A percentile compares a stretch with the other conserved stretches of the same genome.
Evolutionary conservation across 75 land plant species (phyloP).

Genomic region (Selaginella moellendorffii): DNA sequence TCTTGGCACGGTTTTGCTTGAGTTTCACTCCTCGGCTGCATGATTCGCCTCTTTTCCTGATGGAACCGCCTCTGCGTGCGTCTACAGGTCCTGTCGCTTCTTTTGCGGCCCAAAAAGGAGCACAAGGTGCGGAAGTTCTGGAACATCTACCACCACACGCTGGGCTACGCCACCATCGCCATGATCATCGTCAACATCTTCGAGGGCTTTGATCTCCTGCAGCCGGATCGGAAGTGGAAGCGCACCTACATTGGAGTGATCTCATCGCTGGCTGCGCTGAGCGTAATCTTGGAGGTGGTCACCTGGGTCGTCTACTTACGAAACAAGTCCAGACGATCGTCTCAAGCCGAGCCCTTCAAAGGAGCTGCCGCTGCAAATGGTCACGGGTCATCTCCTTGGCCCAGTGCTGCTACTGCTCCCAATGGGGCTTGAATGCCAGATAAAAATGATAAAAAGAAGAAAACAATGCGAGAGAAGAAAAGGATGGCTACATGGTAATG

Average conservation of each 20-base stretch:
- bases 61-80: too few species aligned
- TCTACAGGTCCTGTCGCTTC: conserved; percentile 15
- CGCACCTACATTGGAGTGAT: conserved; percentile 27
- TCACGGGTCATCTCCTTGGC: not conserved
- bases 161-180: conserved; percentile 28
- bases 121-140: conserved; percentile 33
- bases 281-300: conserved; percentile 25
- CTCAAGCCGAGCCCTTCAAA: not conserved
- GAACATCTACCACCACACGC: conserved; percentile 38
- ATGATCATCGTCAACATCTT: conserved; percentile 40
- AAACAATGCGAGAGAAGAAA: too few species aligned
- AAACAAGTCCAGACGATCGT: not conserved
- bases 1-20: too few species aligned
- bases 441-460: too few species aligned
- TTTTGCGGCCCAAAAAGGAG: conserved; percentile 51
- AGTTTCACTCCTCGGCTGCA: too few species aligned
- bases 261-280: conserved; percentile 17
- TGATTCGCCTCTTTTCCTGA: too few species aligned
- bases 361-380: not conserved
- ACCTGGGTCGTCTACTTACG: conserved; percentile 21
- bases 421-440: too few species aligned
- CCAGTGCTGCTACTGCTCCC: not conserved
- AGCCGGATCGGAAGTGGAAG: conserved; percentile 27
- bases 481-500: too few species aligned
- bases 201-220: conserved; percentile 38